A percentile compares a stretch with the other conserved stretches of the same genome.
These are phyloP conservation scores for Chytridiales sp. DNA, from an alignment of 371 early-diverging fungal species.

Conservation along the genomic window DNA sequence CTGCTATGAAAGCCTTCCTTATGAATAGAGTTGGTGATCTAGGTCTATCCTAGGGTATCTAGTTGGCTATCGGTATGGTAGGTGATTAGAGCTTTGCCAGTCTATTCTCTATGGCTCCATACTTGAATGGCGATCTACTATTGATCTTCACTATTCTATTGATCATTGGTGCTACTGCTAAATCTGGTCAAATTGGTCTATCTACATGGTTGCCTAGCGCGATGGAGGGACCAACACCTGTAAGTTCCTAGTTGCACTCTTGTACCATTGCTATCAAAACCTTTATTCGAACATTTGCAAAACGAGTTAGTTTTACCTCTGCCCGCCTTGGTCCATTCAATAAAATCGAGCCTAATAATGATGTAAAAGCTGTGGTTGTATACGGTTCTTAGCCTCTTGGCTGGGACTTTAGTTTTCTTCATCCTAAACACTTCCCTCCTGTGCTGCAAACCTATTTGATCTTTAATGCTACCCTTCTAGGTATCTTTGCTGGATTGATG, in stretches of 20 bases:
- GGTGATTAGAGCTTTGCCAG: slow-evolving; percentile 65
- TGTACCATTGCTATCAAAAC: too few species aligned
- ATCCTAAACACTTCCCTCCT: too few species aligned
- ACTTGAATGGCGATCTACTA: slow-evolving; percentile 61
- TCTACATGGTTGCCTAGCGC: slow-evolving; percentile 60
- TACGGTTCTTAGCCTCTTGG: too few species aligned
- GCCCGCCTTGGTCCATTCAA: too few species aligned
- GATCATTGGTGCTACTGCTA: slow-evolving; percentile 67
- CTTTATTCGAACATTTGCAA: too few species aligned
- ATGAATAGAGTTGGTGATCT: slow-evolving; percentile 71
- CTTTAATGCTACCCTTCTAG: too few species aligned
- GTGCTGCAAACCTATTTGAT: too few species aligned
- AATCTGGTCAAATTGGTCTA: slow-evolving; percentile 65
- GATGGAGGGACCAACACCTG: slow-evolving; percentile 64
- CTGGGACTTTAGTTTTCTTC: too few species aligned
- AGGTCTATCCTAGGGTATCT: slow-evolving; percentile 59
- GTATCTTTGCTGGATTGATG: too few species aligned
- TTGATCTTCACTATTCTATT: slow-evolving; percentile 61
- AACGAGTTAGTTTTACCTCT: too few species aligned
- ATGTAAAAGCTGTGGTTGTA: too few species aligned
- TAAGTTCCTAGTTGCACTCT: slow-evolving; percentile 57
- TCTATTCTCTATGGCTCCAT: slow-evolving; percentile 59
- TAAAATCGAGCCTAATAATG: too few species aligned
- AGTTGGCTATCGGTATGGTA: slow-evolving; percentile 54
- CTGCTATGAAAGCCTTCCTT: slow-evolving; percentile 66